Base-by-base conservation (phyloP, 441 rosid species). In the Brassica balearica region DNA sequence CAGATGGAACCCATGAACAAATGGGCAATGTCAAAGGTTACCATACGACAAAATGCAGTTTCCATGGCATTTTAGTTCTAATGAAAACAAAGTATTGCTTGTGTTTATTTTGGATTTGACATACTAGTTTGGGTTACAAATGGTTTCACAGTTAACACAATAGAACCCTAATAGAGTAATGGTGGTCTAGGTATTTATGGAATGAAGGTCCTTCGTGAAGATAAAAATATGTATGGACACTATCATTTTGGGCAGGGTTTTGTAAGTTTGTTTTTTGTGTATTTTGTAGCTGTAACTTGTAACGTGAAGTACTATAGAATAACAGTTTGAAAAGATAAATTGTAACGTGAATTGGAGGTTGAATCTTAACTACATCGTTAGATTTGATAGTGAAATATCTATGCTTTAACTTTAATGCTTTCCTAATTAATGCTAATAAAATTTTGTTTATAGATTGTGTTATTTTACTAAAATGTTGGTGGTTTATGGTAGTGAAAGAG, bases 331-430 rank as follows among this genome's bases (percentile, higher is more conserved):
- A 5, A 29, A 29, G 5, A 29, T 0, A 29, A 29, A 29, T 29
- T 29, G 34, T 29, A 29, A 5, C 7, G 7, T 25, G 27, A 25
- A 25, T 25, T 4, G 69, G 63, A 17, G 74, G 65, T 69, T 51
- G 65, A 63, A 14, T 61, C 22, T 66, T 76, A 29, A 61, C 70
- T 14, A 51, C 48, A 46, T 27, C 23, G 67, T 68, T 60, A 68
- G 68, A n/a, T 69, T 69, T 69, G 56, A 32, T 10, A 38, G 27
- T 69, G 64, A 46, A 60, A 32, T 76, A 73, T 23, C 12, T 61
- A 12, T 10, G 11, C 34, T 68, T 41, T 58, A 25, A 38, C 34
- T 68, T 41, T 58, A 25, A 38, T 74, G 78, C 17, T 62, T 61
- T 23, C 32, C 29, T 61, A 11, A 12, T 61, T 61, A 11, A 12